These are phyloP conservation scores for Colletotrichum paranaense DNA, from an alignment of 2,329 filamentous ascomycete genomes.

Conservation along the genomic window DNA sequence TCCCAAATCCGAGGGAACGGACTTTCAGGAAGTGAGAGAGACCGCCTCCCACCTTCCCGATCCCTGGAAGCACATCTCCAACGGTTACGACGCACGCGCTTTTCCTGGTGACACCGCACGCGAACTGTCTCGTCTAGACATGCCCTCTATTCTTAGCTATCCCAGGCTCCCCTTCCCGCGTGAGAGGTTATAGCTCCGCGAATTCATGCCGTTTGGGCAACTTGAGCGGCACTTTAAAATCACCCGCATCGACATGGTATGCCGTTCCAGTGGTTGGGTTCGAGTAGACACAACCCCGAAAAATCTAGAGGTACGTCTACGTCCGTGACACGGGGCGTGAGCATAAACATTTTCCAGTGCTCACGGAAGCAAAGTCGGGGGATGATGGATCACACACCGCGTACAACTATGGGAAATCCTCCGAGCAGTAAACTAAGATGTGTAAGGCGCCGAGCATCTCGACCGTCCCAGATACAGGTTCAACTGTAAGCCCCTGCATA, in stretches of 20 bases:
- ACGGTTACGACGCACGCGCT: not conserved
- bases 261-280: conserved; percentile 6
- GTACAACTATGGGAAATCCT: not conserved
- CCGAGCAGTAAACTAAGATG: conserved; percentile 5
- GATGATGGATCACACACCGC: not conserved
- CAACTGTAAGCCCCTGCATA: not conserved
- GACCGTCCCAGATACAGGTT: not conserved
- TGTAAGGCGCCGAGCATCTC: conserved; percentile 21
- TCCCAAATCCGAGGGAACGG: not conserved
- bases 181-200: conserved; percentile 6
- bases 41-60: not conserved
- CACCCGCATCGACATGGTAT: conserved; percentile 16
- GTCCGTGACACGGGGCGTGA: not conserved
- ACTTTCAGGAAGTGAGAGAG: not conserved
- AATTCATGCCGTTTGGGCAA: conserved; percentile 24
- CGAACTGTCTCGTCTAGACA: conserved; percentile 31
- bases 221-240: conserved; percentile 18
- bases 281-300: not conserved
- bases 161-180: not conserved
- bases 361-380: not conserved
- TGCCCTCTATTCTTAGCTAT: conserved; percentile 30
- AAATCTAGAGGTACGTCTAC: not conserved
- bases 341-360: not conserved
- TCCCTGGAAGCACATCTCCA: not conserved
- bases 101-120: not conserved